Base-by-base conservation (phyloP, 129 eudicot species). In the Flaveria sonorensis region DNA sequence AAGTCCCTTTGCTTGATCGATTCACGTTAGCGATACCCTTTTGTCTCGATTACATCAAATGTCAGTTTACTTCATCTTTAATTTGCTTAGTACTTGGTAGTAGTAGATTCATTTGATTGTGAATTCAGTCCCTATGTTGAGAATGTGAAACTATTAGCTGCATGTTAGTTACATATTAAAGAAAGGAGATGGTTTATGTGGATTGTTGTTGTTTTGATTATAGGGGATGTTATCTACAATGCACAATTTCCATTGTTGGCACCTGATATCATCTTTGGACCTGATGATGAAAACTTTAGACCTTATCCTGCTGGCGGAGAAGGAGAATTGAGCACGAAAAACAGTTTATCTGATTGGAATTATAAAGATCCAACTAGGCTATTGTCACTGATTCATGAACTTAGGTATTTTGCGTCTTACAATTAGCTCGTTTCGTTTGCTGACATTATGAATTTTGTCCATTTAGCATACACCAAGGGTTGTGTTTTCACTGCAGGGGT, bases 211-310 rank as follows among this genome's bases (percentile, higher is more conserved):
- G 8, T 45, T 63, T 3, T 72, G 24, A 45, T 63, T 83, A 21
- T 64, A 90, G 97, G 98, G 98, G 98, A 93, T 91, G 87, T 93
- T 19, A 86, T 91, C 60, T 93, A 85, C 93, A 91, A 91, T 81
- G 96, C 92, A 23, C 75, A 85, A 11, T 85, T 86, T 75, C 98
- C 98, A 10, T 70, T 93, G 75, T 76, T 81, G 71, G 84, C 93
- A 10, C 98, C 98, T 3, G 98, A 93, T 82, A 48, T 93, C 21
- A 85, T 93, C 12, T 93, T 93, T 23, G 98, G 98, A 26, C 91
- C 93, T 1, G 97, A 93, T 74, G 97, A 93, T 81, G 97, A 87
- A 65, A 61, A 40, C 21, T 91, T 93, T 70, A 86, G 80, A 63
- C 96, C 97, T 0, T 91, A 77, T 65, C 39, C 23, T 3, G 55